Evolutionary conservation across 2,329 filamentous ascomycete species (phyloP).

Genomic region (Aureobasidium sp.): DNA sequence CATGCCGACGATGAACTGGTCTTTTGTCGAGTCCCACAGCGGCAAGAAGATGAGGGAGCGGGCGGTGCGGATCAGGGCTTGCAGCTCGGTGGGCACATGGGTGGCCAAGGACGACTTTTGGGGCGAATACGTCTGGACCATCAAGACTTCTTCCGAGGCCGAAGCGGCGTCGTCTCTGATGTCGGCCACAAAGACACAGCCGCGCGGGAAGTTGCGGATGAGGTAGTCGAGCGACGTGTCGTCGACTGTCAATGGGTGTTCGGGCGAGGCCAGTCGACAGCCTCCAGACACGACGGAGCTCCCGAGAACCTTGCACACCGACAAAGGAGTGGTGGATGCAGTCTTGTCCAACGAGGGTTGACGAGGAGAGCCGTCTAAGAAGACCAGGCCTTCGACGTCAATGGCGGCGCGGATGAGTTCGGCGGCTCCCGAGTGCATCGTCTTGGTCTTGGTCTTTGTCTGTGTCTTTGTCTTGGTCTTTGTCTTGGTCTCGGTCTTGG

Average conservation of each 20-base stretch:
- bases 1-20: conserved; percentile 38
- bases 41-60: conserved; percentile 43
- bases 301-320: conserved; percentile 3
- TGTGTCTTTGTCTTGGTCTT: too few relatives aligned
- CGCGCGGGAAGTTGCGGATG: not conserved
- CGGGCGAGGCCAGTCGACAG: not conserved
- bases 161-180: not conserved
- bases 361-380: conserved; percentile 28
- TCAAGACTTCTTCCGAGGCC: not conserved
- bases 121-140: not conserved
- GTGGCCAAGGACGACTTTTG: not conserved
- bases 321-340: too few relatives aligned
- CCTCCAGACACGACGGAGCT: not conserved
- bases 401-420: conserved; percentile 40
- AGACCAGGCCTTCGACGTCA: conserved; percentile 37
- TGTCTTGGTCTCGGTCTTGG: too few relatives aligned
- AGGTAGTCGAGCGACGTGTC: conserved; percentile 5
- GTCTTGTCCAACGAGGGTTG: too few relatives aligned
- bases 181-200: conserved; percentile 4
- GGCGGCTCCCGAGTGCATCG: conserved; percentile 39
- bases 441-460: not conserved
- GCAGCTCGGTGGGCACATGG: not conserved
- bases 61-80: not conserved
- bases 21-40: conserved; percentile 39
- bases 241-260: not conserved